phyloP scores from a whole-genome alignment of 2,329 filamentous ascomycete species.

The Pezicula radicicola region DNA sequence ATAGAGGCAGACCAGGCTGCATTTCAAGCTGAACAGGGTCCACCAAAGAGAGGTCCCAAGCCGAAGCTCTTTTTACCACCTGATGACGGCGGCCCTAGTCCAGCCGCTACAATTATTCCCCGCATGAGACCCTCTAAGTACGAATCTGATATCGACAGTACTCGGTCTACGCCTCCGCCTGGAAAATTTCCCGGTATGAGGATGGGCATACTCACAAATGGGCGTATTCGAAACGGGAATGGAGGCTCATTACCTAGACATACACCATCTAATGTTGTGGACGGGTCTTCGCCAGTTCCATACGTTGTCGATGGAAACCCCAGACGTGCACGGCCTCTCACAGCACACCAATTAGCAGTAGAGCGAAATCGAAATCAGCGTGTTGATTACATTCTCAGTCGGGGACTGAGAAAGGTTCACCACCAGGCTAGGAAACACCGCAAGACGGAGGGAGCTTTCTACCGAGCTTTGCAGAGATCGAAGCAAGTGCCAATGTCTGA shows the following conservation, averaged over 20 bases:
- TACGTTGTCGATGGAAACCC: slow-evolving; percentile 37
- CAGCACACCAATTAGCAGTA: slow-evolving; percentile 78
- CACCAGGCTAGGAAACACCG: slow-evolving; percentile 60
- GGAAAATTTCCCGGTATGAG: slow-evolving; percentile 28
- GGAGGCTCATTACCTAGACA: slow-evolving; percentile 52
- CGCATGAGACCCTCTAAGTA: slow-evolving; percentile 62
- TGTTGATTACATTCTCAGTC: slow-evolving; percentile 78
- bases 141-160: slow-evolving; percentile 51
- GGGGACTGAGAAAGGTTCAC: slow-evolving; percentile 66
- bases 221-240: slow-evolving; percentile 13
- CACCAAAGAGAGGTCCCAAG: slow-evolving; percentile 50
- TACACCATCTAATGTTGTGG: slow-evolving; percentile 43
- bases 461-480: slow-evolving; percentile 64
- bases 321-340: slow-evolving; percentile 70
- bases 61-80: slow-evolving; percentile 31
- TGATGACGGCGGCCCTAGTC: slow-evolving; percentile 45
- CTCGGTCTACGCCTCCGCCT: slow-evolving; percentile 49
- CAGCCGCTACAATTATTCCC: slow-evolving; percentile 52
- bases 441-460: slow-evolving; percentile 62
- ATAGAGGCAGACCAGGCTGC: slow-evolving; percentile 67
- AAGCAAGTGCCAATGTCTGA: slow-evolving; percentile 48
- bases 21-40: slow-evolving; percentile 36
- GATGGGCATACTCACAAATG: slow-evolving; percentile 20
- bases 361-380: slow-evolving; percentile 75
- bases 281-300: slow-evolving; percentile 58